Base-by-base conservation (phyloP, 352 stramenopile genomes). In the Phytophthora litchii region DNA sequence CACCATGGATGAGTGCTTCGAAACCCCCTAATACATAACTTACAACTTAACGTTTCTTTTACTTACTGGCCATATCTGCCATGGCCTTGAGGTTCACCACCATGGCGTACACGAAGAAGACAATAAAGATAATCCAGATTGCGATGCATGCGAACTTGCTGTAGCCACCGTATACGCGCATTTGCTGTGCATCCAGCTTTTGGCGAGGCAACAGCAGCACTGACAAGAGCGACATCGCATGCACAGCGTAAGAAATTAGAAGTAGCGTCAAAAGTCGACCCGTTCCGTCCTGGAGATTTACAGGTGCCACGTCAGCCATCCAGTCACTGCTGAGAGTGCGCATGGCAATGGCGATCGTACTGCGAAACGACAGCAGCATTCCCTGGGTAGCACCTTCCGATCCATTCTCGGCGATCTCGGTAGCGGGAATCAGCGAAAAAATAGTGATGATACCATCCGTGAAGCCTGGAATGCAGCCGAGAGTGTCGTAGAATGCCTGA, bases 401-500 rank as follows among this genome's bases (percentile, higher is more conserved):
- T 32, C 82, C 82, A 38, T 80, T 86, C 55, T 91, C 79, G 21
- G 78, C 82, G 50, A 91, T 88, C 47, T 91, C 82, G 0, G 76
- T 89, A 6, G 71, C 71, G 19, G 79, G 74, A 10, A 89, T 82
- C 54, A 87, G 68, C 46, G 78, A 83, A 61, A 88, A 89, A 62
- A 91, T 89, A 23, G 72, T 79, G 54, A 87, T 80, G 36, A 91
- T 74, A 7, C 71, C 82, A 42, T 89, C 76, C 14, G 78, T 76
- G 54, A 89, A 71, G 31, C 74, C 72, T 41, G 74, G 71, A 37
- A 89, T 63, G 50, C 72, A 84, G 31, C 60, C 51, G 40, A 91
- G 58, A 0, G 62, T 52, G 65, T 88, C 73, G 55, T 78, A 89
- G 21, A 91, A 76, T n/a, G 60, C 42, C 55, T 80, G 71, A 5